Conservation (phyloP, 2,329 filamentous ascomycete species). For the Aurifilum marmelostoma region DNA sequence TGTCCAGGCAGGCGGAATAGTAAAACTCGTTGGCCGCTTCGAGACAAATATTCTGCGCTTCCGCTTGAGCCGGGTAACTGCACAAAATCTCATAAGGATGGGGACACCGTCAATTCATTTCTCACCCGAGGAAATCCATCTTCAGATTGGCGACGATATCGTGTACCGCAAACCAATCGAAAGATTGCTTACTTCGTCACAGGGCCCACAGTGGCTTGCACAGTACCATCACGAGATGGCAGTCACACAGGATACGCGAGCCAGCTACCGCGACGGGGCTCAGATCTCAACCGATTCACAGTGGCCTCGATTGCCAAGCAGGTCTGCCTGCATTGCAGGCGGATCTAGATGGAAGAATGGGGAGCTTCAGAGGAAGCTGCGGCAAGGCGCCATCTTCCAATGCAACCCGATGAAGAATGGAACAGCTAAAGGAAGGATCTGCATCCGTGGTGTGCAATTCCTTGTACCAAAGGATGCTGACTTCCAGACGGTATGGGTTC, state of each 20-base stretch:
- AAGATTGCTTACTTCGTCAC: not conserved
- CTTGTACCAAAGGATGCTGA: not conserved
- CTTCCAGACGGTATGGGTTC: not conserved
- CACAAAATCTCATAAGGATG: not conserved
- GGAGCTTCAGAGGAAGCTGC: not conserved
- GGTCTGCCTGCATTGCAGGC: not conserved
- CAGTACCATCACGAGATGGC: not conserved
- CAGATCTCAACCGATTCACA: not conserved
- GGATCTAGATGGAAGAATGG: not conserved
- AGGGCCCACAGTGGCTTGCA: not conserved
- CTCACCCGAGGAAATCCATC: not conserved
- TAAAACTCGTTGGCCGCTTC: not conserved
- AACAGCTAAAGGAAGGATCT: not conserved
- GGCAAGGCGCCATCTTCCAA: not conserved
- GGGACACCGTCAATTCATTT: not conserved
- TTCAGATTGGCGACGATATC: not conserved
- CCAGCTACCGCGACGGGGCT: not conserved
- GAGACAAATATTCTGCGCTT: not conserved
- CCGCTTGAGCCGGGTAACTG: not conserved
- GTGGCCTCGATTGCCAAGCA: not conserved
- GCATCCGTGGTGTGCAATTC: not conserved
- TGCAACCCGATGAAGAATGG: conserved; percentile 3
- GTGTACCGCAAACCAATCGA: not conserved
- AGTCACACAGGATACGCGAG: not conserved
- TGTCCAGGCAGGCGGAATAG: not conserved